Evolutionary conservation across 2,329 filamentous ascomycete genomes (phyloP), one percentile per base, ranked within the genome.

Genomic region (Neofusicoccum parvum): DNA sequence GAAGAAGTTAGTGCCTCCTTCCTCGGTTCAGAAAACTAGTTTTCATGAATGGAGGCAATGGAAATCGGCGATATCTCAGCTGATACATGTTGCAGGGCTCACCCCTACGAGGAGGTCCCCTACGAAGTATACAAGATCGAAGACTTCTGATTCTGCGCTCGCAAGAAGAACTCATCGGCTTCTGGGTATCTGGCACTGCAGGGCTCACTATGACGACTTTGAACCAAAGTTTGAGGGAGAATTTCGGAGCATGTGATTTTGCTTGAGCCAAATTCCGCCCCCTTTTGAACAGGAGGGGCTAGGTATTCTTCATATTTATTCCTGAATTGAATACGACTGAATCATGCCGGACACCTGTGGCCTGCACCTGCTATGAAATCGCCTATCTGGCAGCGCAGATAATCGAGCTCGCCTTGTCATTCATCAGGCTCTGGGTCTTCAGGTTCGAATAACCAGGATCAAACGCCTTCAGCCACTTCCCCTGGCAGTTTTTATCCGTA

Each of bases 1-100:
- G 76, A 91, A 90, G 75, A 81, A 78, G 89, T 90, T 69, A 72
- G 85, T 81, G 65, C 9, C 43, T 14, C 34, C 7, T 41, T 65
- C 36, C 5, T 27, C 17, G 39, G 6, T 37, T 15, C 39, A 41
- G 39, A 32, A 46, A 17, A 15, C 4, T 45, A 58, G 7, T 50
- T 64, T 62, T 69, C 36, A 32, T 32, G 27, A 32, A 32, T 32
- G 27, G 27, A 32, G 27, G 27, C 27, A 32, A 32, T 7, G 27
- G 27, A 7, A 7, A 32, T 15, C 46, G 46, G 27, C 11, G 17
- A 70, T 50, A 17, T 5, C 23, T 12, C 23, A 60, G 43, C 56
- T 69, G 36, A 68, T 39, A 9, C 11, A 32, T 32, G 5, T 32
- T 9, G 4, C 62, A 82, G 80, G 49, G 73, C 75, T 23, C 80